These are phyloP conservation scores for Artemisia tridentata DNA, from an alignment of 129 eudicot species.

Conservation along the genomic window DNA sequence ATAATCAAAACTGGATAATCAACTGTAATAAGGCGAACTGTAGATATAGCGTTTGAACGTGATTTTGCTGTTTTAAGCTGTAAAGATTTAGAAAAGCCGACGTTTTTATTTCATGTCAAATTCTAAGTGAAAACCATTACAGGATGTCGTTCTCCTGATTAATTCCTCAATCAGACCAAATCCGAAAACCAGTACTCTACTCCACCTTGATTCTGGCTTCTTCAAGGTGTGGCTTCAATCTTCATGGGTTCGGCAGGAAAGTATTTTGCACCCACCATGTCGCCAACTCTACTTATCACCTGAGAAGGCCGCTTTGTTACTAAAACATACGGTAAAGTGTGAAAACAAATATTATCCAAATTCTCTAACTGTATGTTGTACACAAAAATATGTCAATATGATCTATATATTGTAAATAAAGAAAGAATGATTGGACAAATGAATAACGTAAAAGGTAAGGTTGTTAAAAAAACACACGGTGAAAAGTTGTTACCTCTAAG, in stretches of 20 bases:
- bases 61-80: no score
- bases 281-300: constrained; percentile 91
- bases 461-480: background rate
- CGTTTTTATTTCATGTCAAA: no score
- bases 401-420: no score
- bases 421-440: background rate
- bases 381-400: no score
- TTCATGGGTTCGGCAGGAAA: constrained; percentile 93
- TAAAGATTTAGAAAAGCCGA: no score
- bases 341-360: background rate
- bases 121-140: no score
- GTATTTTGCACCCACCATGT: constrained; percentile 86
- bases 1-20: no score
- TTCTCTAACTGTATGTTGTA: background rate
- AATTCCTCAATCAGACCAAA: background rate
- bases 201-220: constrained; percentile 51
- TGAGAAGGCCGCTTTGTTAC: constrained; percentile 32
- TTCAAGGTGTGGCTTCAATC: constrained; percentile 70
- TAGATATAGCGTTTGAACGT: no score
- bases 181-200: background rate
- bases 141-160: background rate
- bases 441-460: background rate
- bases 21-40: no score
- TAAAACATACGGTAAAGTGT: background rate
- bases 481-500: constrained; percentile 55